These are phyloP conservation scores for Stereocaulon alpinum DNA, from an alignment of 495 filamentous ascomycete genomes.

Conservation along the genomic window DNA sequence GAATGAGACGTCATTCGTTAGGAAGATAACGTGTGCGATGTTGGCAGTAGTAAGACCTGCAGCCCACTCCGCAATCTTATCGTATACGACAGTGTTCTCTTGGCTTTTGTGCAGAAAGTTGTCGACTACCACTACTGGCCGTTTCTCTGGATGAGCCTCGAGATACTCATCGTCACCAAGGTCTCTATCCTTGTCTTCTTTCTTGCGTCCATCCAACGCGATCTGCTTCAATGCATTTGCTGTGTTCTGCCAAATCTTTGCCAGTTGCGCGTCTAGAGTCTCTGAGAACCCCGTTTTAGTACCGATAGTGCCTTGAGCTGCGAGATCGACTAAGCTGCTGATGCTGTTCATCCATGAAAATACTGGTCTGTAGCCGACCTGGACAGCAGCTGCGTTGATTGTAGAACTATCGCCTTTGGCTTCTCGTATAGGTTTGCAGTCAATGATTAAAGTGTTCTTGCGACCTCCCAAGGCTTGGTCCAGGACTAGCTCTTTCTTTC, in stretches of 20 bases:
- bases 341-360: slow-evolving; percentile 96
- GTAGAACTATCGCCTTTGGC: slow-evolving; percentile 83
- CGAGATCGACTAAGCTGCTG: slow-evolving; percentile 83
- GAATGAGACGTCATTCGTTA: slow-evolving; percentile 87
- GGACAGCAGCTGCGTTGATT: slow-evolving; percentile 65
- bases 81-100: slow-evolving; percentile 66
- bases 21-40: slow-evolving; percentile 89
- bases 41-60: slow-evolving; percentile 79
- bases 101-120: slow-evolving; percentile 81
- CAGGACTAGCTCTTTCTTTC: slow-evolving; percentile 77
- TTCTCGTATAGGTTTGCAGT: slow-evolving; percentile 90
- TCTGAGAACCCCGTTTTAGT: slow-evolving; percentile 93
- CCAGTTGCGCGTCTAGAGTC: slow-evolving; percentile 80
- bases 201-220: slow-evolving; percentile 55
- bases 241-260: slow-evolving; percentile 86
- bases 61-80: slow-evolving; percentile 88
- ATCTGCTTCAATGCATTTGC: slow-evolving; percentile 68
- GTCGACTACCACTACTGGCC: slow-evolving; percentile 84
- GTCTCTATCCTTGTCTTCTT: slow-evolving; percentile 60
- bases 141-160: slow-evolving; percentile 74
- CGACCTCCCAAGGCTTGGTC: slow-evolving; percentile 72
- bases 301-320: slow-evolving; percentile 85
- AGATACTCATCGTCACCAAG: slow-evolving; percentile 81
- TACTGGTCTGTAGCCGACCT: slow-evolving; percentile 87
- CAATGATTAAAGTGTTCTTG: slow-evolving; percentile 73